Conservation (phyloP, 805 yeast species). For the Sugiyamaella lignohabitans region DNA sequence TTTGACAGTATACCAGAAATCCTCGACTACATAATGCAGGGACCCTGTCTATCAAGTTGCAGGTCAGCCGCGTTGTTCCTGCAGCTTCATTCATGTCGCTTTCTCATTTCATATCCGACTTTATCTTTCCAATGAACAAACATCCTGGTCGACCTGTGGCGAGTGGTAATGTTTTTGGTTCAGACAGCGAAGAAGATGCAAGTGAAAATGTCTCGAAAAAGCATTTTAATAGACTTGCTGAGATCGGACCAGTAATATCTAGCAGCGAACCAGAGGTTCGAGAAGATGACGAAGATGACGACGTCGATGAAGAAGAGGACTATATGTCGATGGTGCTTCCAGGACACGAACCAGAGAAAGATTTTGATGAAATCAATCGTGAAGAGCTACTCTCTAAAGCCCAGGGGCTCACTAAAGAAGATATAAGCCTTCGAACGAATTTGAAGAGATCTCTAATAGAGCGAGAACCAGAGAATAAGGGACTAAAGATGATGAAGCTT, state of each 20-base stretch:
- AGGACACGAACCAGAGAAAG: constrained; percentile 8
- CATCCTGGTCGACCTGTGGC: no score
- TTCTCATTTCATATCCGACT: no score
- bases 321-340: constrained; percentile 27
- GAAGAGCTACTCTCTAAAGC: constrained; percentile 3
- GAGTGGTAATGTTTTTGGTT: no score
- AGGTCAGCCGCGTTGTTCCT: no score
- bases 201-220: no score
- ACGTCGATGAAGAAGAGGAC: constrained; percentile 21
- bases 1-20: no score
- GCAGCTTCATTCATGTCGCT: no score
- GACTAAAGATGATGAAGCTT: constrained; percentile 45
- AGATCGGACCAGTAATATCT: background rate
- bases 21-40: no score
- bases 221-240: no score
- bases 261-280: background rate
- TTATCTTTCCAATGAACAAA: no score
- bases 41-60: no score
- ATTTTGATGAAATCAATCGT: constrained; percentile 5
- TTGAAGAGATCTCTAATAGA: constrained; percentile 4
- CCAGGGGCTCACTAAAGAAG: background rate
- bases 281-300: background rate
- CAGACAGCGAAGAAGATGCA: no score
- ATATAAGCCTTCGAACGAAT: constrained; percentile 6
- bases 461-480: constrained; percentile 8